Evolutionary conservation across 805 yeast species (phyloP).

Genomic region (Schwanniomyces polymorphus): DNA sequence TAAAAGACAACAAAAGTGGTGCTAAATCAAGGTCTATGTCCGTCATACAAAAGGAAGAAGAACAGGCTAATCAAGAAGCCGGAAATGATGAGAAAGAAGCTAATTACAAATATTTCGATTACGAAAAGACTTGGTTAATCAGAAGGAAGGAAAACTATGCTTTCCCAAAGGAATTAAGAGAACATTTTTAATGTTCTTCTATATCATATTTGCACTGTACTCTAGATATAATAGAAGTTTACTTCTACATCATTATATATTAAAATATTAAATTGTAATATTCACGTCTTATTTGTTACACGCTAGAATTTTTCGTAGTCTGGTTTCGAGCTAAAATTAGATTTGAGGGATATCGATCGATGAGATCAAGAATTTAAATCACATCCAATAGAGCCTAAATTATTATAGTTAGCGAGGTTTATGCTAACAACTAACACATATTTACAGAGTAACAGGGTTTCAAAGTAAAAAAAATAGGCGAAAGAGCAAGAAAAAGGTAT

Average conservation of each 20-base stretch:
- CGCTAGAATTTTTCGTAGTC: not conserved
- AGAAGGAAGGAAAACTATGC: slow-evolving; percentile 42
- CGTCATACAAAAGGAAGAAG: slow-evolving; percentile 13
- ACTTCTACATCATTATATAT: not conserved
- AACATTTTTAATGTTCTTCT: slow-evolving; percentile 17
- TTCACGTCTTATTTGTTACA: not conserved
- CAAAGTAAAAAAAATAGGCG: not conserved
- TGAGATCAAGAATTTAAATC: not conserved
- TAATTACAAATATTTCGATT: slow-evolving; percentile 81
- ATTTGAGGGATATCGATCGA: not conserved
- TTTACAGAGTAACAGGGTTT: not conserved
- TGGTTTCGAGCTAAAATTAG: not conserved
- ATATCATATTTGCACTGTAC: not conserved
- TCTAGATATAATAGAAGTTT: not conserved
- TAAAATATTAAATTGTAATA: not conserved
- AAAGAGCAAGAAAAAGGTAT: not conserved
- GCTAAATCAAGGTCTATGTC: slow-evolving; percentile 24
- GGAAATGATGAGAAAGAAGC: slow-evolving; percentile 22
- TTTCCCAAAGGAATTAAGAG: slow-evolving; percentile 30
- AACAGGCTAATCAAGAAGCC: slow-evolving; percentile 13
- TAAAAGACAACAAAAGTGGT: slow-evolving; percentile 58
- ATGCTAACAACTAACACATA: not conserved
- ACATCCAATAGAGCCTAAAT: not conserved
- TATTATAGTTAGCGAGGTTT: too few species aligned
- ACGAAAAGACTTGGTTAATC: slow-evolving; percentile 57